Percentiles rank a stretch among this genome's conserved stretches.
phyloP scores from a whole-genome alignment of 306 rosid genomes.

The Medicago arabica region DNA sequence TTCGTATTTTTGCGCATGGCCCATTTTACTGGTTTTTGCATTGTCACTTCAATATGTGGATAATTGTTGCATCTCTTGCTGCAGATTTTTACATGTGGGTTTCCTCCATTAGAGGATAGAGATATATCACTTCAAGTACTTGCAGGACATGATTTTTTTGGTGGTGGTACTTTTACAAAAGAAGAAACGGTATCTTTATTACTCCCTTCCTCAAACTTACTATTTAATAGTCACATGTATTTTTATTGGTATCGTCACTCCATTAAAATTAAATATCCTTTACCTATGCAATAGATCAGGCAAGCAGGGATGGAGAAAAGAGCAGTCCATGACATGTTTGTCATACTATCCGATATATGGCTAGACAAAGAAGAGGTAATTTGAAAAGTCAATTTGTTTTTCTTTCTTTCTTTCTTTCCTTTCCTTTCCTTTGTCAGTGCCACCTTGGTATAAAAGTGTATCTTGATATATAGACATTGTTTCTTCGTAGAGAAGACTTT shows the following conservation, averaged over 20 bases:
- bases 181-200: slow-evolving; percentile 84
- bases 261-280: slow-evolving; percentile 40
- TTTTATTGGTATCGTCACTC: neutral
- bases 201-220: neutral
- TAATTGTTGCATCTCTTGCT: slow-evolving; percentile 33
- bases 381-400: slow-evolving; percentile 21
- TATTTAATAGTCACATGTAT: neutral
- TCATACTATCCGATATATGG: slow-evolving; percentile 88
- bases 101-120: slow-evolving; percentile 91
- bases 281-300: slow-evolving; percentile 68
- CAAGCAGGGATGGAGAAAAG: slow-evolving; percentile 72
- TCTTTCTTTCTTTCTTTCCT: neutral
- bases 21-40: slow-evolving; percentile 1
- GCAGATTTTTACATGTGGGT: slow-evolving; percentile 91
- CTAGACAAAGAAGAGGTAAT: slow-evolving; percentile 89
- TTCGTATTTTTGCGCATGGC: neutral
- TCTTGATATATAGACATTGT: slow-evolving; percentile 44
- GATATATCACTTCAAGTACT: slow-evolving; percentile 68
- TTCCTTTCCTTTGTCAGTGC: slow-evolving; percentile 7
- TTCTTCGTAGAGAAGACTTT: slow-evolving; percentile 75
- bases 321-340: slow-evolving; percentile 86
- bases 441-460: slow-evolving; percentile 22
- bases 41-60: slow-evolving; percentile 29
- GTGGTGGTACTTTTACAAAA: slow-evolving; percentile 64
- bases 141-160: slow-evolving; percentile 82